A percentile compares a stretch with the other conserved stretches of the same genome.
Evolutionary conservation across 768 basidiomycete species (phyloP).

Genomic region (Baorangia bicolor): DNA sequence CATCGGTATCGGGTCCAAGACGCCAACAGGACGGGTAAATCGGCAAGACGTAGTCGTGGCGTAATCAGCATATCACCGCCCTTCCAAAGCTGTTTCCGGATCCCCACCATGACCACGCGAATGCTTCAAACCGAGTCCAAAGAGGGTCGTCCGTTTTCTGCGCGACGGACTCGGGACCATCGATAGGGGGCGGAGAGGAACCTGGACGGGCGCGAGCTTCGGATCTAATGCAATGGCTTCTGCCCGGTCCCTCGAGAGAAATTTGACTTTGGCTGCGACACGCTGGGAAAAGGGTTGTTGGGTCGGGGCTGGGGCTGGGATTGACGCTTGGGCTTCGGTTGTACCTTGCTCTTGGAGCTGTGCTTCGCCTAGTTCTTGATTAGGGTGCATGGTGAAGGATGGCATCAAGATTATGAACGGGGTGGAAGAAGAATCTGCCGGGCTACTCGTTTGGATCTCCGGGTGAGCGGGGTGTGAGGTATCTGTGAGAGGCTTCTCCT

Average conservation of each 20-base stretch:
- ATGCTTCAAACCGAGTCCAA: slow-evolving; percentile 21
- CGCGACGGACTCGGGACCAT: slow-evolving; percentile 18
- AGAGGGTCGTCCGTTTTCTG: slow-evolving; percentile 17
- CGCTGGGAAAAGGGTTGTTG: slow-evolving; percentile 10
- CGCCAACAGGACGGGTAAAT: neutral
- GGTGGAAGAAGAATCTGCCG: slow-evolving; percentile 12
- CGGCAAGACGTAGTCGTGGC: neutral
- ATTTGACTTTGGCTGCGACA: slow-evolving; percentile 14
- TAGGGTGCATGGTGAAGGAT: slow-evolving; percentile 10
- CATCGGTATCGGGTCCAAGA: neutral
- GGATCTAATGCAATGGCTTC: slow-evolving; percentile 31
- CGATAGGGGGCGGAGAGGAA: slow-evolving; percentile 31
- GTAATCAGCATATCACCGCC: neutral
- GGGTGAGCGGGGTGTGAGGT: neutral
- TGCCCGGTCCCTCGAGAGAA: slow-evolving; percentile 24
- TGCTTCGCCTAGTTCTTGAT: neutral
- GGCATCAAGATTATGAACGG: slow-evolving; percentile 14
- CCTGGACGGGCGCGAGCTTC: slow-evolving; percentile 34
- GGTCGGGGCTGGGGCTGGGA: neutral
- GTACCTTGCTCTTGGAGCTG: neutral
- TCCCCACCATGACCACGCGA: neutral
- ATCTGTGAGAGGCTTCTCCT: slow-evolving; percentile 18
- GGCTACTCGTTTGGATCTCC: slow-evolving; percentile 10
- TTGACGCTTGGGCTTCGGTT: neutral
- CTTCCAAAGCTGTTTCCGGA: neutral